Conservation (phyloP, 108 stramenopile species). For the Nitzschia putrida region DNA sequence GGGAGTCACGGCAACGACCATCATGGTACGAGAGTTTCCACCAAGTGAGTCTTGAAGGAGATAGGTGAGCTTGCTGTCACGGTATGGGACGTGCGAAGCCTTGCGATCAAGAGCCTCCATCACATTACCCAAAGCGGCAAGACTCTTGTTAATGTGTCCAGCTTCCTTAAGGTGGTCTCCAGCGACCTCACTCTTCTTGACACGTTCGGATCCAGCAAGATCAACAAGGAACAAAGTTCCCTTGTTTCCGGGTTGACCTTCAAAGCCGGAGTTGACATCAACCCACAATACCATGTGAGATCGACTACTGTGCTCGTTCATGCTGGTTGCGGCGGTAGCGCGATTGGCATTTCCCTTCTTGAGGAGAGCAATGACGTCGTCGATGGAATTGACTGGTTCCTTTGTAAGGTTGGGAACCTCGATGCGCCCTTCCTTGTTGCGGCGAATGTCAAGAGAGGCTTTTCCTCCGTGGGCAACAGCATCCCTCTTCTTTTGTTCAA, state of each 20-base stretch:
- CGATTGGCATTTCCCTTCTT: conserved; percentile 90
- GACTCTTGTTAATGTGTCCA: conserved; percentile 97
- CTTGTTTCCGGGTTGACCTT: conserved; percentile 68
- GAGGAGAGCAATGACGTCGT: conserved; percentile 82
- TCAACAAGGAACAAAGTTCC: conserved; percentile 94
- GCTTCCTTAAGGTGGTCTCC: conserved; percentile 94
- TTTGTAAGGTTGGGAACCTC: conserved; percentile 94
- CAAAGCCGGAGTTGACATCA: conserved; percentile 75
- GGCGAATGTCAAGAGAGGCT: conserved; percentile 73
- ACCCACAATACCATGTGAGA: conserved; percentile 96
- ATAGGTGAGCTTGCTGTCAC: conserved; percentile 94
- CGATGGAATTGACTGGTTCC: conserved; percentile 74
- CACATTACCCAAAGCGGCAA: conserved; percentile 97
- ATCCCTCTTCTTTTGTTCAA: conserved; percentile 57
- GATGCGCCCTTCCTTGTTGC: conserved; percentile 73
- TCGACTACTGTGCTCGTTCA: conserved; percentile 94
- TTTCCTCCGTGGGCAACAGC: conserved; percentile 59
- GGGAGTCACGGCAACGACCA: conserved; percentile 96
- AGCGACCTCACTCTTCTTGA: conserved; percentile 92
- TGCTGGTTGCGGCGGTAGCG: conserved; percentile 91
- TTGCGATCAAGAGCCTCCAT: conserved; percentile 94
- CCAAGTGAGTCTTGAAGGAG: conserved; percentile 94
- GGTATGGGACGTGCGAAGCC: conserved; percentile 90
- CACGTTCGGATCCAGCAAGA: conserved; percentile 98
- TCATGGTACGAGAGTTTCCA: conserved; percentile 94